Base-by-base conservation (phyloP, 2,329 filamentous ascomycete species). In the Orbilia ellipsospora region DNA sequence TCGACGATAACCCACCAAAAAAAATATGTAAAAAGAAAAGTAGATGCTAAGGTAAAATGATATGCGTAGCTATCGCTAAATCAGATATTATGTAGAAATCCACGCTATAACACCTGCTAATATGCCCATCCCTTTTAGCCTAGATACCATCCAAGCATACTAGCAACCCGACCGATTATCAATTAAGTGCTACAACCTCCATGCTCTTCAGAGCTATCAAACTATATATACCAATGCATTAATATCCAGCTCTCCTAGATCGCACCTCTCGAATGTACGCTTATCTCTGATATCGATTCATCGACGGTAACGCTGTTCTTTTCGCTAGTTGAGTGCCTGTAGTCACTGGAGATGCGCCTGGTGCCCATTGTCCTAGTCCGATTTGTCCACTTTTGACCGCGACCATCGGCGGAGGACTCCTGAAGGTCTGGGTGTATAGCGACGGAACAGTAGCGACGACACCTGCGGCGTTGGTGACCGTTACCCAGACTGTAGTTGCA, bases 401-500 rank as follows among this genome's bases (percentile, higher is more conserved):
- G 6, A 65, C 31, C 54, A 75, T 45, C 12, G 64, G 64, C 13
- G 72, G 45, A 1, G 72, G 57, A 18, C 45, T 54, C 36, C 64
- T 64, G 28, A 75, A 75, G 31, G 20, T 54, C 42, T 75, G 72
- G 20, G 72, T 69, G 26, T 75, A 75, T 50, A 69, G 28, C 42
- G 72, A 64, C 45, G 54, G 72, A 36, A 75, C 64, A 4, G 72
- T 75, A 16, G 42, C 48, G 31, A 75, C 72, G 4, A 48, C 51
- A 7, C 72, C 72, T 18, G 59, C 20, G 44, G 56, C 72, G 57
- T 75, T 59, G 4, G 72, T 75, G 54, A 75, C 72, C 20, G 72
- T 75, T 2, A 75, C 64, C 72, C 72, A 75, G 20, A 75, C 72
- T 28, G 59, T 69, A 31, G 72, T 75, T 56, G 72, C 64, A 40